Evolutionary conservation across 306 rosid species (phyloP), one percentile per base, ranked within the genome.

Genomic region (Dryas drummondii): DNA sequence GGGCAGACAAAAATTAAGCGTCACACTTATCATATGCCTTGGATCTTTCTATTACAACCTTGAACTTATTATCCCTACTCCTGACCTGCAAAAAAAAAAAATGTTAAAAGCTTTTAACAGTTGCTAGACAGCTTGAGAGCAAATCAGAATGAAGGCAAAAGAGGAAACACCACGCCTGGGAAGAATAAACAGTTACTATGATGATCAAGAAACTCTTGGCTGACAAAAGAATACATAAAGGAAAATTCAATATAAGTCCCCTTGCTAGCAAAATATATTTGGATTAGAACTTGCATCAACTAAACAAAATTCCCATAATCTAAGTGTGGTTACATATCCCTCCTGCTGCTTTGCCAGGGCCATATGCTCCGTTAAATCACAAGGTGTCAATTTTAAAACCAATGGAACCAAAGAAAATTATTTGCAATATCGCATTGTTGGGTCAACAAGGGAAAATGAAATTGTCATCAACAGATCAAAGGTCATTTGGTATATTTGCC

Each of bases 31-130:
- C 88, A 61, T 89, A 89, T 51, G 90, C 73, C 81, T 82, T 87
- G 54, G 91, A 89, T 73, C 86, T 89, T 84, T 87, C 90, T 70
- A 85, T 80, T 51, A 83, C 90, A 75, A 82, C 87, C 83, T 87
- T 80, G 74, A 76, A 78, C 3, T 68, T 84, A 47, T 57, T 79
- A 75, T 87, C 87, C 82, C 91, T 87, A 84, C 26, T 85, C 84
- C 91, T 80, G 61, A 89, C 90, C 94, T 87, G 85, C 84, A 78
- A 84, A 78, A 63, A 69, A 63, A 69, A 46, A 58, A 72, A 45
- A 45, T 74, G 44, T 56, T 44, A 40, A 14, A 51, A 71, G 58
- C n/a, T 61, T 32, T 41, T 14, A 72, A 41, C 76, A 78, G 60
- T 76, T 44, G 54, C 57, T 17, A 70, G 51, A 72, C 75, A 52